Conservation (phyloP, 139 green algal species). For the Tetraselmis chui region DNA sequence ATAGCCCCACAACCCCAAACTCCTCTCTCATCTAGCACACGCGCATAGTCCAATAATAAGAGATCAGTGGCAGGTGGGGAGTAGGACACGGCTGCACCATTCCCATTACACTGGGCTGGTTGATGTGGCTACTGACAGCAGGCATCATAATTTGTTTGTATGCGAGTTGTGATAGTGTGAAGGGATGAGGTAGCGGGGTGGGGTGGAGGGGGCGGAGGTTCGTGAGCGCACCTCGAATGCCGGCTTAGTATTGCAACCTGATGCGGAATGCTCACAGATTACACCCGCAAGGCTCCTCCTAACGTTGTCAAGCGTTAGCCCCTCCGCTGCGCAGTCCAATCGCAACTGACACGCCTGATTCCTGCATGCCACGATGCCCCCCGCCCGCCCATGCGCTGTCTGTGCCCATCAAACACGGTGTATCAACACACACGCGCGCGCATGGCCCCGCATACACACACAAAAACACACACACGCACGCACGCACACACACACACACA, state of each 20-base stretch:
- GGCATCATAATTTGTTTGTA: too few relatives aligned
- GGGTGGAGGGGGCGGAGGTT: background rate
- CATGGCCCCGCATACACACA: background rate
- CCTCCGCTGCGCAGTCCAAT: background rate
- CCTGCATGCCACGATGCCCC: background rate
- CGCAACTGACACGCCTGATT: background rate
- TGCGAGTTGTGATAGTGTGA: too few relatives aligned
- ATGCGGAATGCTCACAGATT: background rate
- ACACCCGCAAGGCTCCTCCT: background rate
- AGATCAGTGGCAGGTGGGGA: too few relatives aligned
- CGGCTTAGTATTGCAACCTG: background rate
- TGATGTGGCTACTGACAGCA: background rate
- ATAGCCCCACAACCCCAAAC: background rate
- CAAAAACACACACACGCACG: background rate
- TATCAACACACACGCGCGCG: background rate
- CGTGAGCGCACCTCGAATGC: background rate
- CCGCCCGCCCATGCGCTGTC: background rate
- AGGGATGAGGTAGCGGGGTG: too few relatives aligned
- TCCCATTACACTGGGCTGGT: background rate
- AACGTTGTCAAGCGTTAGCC: background rate
- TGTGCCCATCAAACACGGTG: too few relatives aligned
- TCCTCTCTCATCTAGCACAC: background rate
- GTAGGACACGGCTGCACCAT: too few relatives aligned
- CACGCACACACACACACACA: background rate
- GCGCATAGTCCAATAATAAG: too few relatives aligned